Evolutionary conservation across 192 early-diverging fungal species (phyloP), one percentile per base, ranked within the genome.

Genomic region (Nowakowskiella sp.): DNA sequence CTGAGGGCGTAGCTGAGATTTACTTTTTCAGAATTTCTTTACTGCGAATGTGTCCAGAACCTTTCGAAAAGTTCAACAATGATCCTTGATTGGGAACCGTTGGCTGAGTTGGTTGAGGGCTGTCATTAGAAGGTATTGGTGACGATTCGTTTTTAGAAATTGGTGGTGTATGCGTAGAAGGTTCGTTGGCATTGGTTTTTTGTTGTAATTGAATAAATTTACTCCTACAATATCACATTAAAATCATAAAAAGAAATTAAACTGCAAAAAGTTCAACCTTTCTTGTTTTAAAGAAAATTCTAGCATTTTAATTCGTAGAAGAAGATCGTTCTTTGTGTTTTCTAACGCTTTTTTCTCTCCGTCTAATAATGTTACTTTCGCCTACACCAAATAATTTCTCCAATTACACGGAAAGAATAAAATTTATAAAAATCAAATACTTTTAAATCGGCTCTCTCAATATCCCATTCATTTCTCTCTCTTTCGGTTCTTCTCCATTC

Each of bases 381-480:
- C 78, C 89, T 91, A 49, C 26, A 24, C 27, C 31, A 47, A n/a
- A n/a, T n/a, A n/a, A n/a, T n/a, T n/a, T n/a, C n/a, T n/a, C n/a
- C 7, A 23, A 3, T 21, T 46, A 52, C 23, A 3, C 4, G 57
- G 16, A 16, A 65, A 26, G 57, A 16, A 19, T 42, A 13, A 31
- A 55, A 24, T n/a, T 1, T 6, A 22, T 30, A 24, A 4, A 21
- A 10, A 54, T 13, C 54, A n/a, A n/a, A 47, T 65, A 88, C 87
- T 71, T 86, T 87, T 45, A 88, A 71, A 58, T 86, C 86, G 21
- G 83, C 70, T 53, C 73, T 70, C 56, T 89, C 88, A 54, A 91
- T 83, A 21, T 83, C 81, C 87, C 90, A 91, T 54, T 91, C 87
- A 55, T 87, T 90, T 13, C 85, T 68, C 51, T 92, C 90, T 43